Percentiles rank a stretch among this genome's conserved stretches.
phyloP scores from a whole-genome alignment of 2,329 filamentous ascomycete genomes.

The Talaromyces islandicus region DNA sequence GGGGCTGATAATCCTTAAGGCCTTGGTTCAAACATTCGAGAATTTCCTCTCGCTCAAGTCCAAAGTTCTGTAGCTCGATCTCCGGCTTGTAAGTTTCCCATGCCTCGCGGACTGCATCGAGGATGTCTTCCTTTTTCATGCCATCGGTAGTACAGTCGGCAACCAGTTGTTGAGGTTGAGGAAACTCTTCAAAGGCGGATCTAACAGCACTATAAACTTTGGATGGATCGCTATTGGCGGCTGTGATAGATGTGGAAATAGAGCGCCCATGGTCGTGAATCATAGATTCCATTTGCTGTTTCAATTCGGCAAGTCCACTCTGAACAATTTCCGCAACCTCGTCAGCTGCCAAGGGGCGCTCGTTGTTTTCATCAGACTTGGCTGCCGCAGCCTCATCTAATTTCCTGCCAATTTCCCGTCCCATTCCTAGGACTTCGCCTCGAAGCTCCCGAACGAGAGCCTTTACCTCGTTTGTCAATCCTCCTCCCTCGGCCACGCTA shows the following conservation, averaged over 20 bases:
- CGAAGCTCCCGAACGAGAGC: conserved; percentile 81
- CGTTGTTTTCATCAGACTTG: conserved; percentile 41
- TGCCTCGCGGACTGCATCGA: conserved; percentile 80
- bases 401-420: conserved; percentile 78
- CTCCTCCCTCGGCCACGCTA: conserved; percentile 80
- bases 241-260: conserved; percentile 56
- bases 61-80: conserved; percentile 83
- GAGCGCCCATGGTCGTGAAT: conserved; percentile 69
- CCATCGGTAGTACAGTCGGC: conserved; percentile 37
- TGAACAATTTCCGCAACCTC: conserved; percentile 74
- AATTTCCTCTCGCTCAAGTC: conserved; percentile 84
- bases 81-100: conserved; percentile 95
- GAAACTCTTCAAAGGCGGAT: conserved; percentile 58
- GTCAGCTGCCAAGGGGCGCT: conserved; percentile 50
- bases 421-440: conserved; percentile 91
- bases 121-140: conserved; percentile 72
- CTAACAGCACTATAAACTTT: conserved; percentile 83
- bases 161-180: conserved; percentile 53
- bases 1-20: conserved; percentile 63
- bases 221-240: conserved; percentile 63
- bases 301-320: conserved; percentile 73
- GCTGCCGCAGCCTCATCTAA: conserved; percentile 56
- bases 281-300: conserved; percentile 73
- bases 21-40: conserved; percentile 81
- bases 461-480: conserved; percentile 87